Conservation (phyloP, 2,329 filamentous ascomycete genomes). For the Elsinoe necatrix region DNA sequence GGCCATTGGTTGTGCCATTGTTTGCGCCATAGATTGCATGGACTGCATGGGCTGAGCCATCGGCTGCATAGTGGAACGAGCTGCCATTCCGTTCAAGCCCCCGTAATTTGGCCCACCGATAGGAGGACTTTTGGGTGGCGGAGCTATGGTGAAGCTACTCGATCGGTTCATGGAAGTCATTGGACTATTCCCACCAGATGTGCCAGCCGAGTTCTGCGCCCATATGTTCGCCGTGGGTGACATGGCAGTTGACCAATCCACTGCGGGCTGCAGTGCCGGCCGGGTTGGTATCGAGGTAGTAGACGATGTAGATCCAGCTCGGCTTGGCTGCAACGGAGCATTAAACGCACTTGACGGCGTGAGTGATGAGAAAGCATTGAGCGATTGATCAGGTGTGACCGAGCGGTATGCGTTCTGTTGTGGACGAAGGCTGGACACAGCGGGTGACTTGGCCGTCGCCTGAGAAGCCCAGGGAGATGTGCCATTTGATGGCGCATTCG, state of each 20-base stretch:
- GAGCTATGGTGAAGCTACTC: constrained; percentile 22
- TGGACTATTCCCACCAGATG: not conserved
- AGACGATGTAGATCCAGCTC: constrained; percentile 14
- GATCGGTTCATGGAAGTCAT: not conserved
- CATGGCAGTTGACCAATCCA: constrained; percentile 45
- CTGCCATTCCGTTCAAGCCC: constrained; percentile 33
- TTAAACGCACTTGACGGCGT: constrained; percentile 29
- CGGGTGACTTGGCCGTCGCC: constrained; percentile 14
- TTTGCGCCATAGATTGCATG: constrained; percentile 27
- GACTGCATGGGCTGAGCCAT: constrained; percentile 23
- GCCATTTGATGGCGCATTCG: constrained; percentile 22
- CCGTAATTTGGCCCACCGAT: constrained; percentile 25
- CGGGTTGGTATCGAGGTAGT: constrained; percentile 8
- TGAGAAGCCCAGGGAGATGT: not conserved
- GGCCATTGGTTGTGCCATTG: constrained; percentile 14
- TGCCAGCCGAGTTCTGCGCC: constrained; percentile 12
- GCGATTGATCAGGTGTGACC: constrained; percentile 30
- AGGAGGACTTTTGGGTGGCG: constrained; percentile 29
- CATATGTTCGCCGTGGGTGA: constrained; percentile 19
- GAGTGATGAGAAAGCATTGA: constrained; percentile 28
- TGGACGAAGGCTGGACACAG: constrained; percentile 19
- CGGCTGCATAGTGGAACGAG: constrained; percentile 50
- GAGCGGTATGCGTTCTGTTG: constrained; percentile 21
- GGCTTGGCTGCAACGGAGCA: constrained; percentile 25
- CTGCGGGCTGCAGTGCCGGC: constrained; percentile 26